Conservation (phyloP, 768 basidiomycete species). For the Amanita exitialis region DNA sequence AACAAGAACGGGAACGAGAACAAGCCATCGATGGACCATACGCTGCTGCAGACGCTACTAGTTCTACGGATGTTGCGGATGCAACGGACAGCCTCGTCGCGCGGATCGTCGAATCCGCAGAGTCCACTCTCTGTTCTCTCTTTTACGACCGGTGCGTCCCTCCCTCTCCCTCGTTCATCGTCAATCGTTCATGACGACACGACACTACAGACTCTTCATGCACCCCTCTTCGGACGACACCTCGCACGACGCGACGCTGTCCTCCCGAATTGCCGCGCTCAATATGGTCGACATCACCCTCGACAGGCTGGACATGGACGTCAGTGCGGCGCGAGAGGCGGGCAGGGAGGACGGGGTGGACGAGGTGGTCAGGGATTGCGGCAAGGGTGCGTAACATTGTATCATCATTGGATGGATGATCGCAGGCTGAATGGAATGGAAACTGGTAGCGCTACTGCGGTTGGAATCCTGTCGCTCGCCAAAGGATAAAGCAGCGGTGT, state of each 20-base stretch:
- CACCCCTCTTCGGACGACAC: constrained; percentile 59
- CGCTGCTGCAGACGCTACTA: background rate
- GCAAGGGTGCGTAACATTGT: constrained; percentile 14
- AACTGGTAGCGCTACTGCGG: constrained; percentile 22
- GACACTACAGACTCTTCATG: constrained; percentile 54
- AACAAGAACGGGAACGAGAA: constrained; percentile 24
- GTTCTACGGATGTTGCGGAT: background rate
- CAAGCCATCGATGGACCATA: background rate
- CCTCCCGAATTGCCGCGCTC: constrained; percentile 82
- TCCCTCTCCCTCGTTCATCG: background rate
- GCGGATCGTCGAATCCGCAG: constrained; percentile 63
- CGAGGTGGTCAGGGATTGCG: constrained; percentile 69
- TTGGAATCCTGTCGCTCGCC: constrained; percentile 44
- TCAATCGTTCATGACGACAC: background rate
- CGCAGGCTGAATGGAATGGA: too few relatives aligned
- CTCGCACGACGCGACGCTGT: constrained; percentile 83
- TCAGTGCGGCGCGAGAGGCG: constrained; percentile 39
- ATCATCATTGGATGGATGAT: too few relatives aligned
- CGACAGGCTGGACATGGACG: constrained; percentile 83
- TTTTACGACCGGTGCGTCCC: constrained; percentile 75
- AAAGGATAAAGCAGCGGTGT: constrained; percentile 64
- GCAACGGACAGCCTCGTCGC: constrained; percentile 25
- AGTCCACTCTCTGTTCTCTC: constrained; percentile 55
- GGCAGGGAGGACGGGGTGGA: constrained; percentile 50
- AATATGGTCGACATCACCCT: constrained; percentile 85